phyloP scores from a whole-genome alignment of 2,329 filamentous ascomycete species.

The Stagonosporopsis tanaceti region DNA sequence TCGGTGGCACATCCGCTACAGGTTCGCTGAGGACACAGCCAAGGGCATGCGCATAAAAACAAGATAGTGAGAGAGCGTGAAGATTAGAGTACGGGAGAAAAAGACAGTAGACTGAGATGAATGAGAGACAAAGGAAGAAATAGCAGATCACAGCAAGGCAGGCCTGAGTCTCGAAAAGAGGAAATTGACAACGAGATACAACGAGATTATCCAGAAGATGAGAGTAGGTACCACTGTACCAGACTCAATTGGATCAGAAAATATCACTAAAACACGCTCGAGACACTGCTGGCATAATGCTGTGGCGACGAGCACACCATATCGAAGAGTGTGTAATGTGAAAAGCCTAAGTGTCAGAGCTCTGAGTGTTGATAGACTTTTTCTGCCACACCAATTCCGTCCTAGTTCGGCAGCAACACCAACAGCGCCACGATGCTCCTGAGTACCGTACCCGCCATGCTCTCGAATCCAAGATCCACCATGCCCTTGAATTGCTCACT shows the following conservation, averaged over 20 bases:
- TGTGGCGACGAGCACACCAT: background rate
- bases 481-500: background rate
- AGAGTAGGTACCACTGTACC: background rate
- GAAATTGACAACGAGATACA: background rate
- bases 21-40: too few species aligned
- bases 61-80: background rate
- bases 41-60: background rate
- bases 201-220: background rate
- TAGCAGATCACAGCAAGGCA: background rate
- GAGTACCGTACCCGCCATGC: background rate
- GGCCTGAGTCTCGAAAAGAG: background rate
- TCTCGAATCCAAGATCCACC: background rate
- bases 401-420: background rate
- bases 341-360: background rate
- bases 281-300: background rate
- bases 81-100: too few species aligned
- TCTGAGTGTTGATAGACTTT: conserved; percentile 4
- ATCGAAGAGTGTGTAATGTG: background rate
- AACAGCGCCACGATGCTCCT: background rate
- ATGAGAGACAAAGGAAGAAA: background rate
- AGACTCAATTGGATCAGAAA: background rate
- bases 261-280: background rate
- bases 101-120: background rate
- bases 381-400: conserved; percentile 1
- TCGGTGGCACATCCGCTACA: too few species aligned